Evolutionary conservation across 495 filamentous ascomycete genomes (phyloP).

Genomic region (Bombardia bombarda): DNA sequence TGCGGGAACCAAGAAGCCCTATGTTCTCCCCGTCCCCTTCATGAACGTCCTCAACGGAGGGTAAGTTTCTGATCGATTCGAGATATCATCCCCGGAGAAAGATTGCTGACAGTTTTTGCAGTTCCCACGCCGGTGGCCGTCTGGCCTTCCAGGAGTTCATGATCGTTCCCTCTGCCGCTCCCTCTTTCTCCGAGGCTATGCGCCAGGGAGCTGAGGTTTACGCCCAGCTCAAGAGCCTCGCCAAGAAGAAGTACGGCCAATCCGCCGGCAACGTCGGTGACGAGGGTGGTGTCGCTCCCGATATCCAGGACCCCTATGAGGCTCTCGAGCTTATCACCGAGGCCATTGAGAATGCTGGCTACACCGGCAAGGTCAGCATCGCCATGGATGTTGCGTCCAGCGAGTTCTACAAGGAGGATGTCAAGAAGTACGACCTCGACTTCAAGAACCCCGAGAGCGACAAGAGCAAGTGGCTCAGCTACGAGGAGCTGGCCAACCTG

Average conservation of each 20-base stretch:
- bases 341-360: slow-evolving; percentile 88
- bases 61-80: slow-evolving; percentile 18
- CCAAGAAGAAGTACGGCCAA: slow-evolving; percentile 99
- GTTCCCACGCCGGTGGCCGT: slow-evolving; percentile 95
- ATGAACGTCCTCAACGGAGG: slow-evolving; percentile 99
- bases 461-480: slow-evolving; percentile 92
- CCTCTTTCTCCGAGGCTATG: slow-evolving; percentile 89
- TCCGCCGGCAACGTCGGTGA: slow-evolving; percentile 98
- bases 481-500: slow-evolving; percentile 92
- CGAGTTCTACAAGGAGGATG: slow-evolving; percentile 98
- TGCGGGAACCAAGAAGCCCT: slow-evolving; percentile 99
- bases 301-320: slow-evolving; percentile 95
- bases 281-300: slow-evolving; percentile 98
- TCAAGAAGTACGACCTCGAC: slow-evolving; percentile 98
- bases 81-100: too few relatives aligned
- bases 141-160: slow-evolving; percentile 99
- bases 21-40: slow-evolving; percentile 98
- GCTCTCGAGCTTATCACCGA: slow-evolving; percentile 95
- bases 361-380: slow-evolving; percentile 91
- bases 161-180: slow-evolving; percentile 84
- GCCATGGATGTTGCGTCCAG: slow-evolving; percentile 99
- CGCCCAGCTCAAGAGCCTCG: slow-evolving; percentile 92
- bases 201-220: slow-evolving; percentile 95
- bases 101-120: slow-evolving; percentile 26
- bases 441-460: slow-evolving; percentile 99